Percentiles rank a stretch among this genome's conserved stretches.
Evolutionary conservation across 495 filamentous ascomycete genomes (phyloP).

Genomic region (Staphylotrichum longicolle): DNA sequence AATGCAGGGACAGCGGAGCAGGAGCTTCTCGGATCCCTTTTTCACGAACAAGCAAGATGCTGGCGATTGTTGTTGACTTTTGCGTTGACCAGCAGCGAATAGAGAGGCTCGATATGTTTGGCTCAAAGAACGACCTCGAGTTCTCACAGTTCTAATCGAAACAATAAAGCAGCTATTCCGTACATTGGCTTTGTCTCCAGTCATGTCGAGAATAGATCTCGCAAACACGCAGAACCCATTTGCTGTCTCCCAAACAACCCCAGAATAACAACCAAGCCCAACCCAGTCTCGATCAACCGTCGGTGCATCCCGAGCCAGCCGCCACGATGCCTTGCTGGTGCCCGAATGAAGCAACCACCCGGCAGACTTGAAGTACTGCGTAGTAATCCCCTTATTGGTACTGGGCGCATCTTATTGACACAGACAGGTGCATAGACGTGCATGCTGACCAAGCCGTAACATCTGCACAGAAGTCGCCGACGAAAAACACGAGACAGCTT

Average conservation of each 20-base stretch:
- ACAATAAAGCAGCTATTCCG: no score
- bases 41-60: background rate
- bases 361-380: background rate
- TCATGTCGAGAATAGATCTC: no score
- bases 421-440: no score
- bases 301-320: background rate
- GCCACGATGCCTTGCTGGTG: conserved; percentile 7
- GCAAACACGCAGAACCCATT: no score
- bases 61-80: background rate
- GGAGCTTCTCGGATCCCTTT: background rate
- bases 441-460: no score
- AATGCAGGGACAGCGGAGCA: conserved; percentile 13
- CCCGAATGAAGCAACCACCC: conserved; percentile 3
- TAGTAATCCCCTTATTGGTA: background rate
- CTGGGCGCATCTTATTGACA: no score
- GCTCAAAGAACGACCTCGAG: background rate
- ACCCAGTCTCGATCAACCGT: background rate
- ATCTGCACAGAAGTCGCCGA: background rate
- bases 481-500: no score
- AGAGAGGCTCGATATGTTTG: no score
- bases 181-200: no score
- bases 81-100: no score
- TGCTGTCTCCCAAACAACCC: no score
- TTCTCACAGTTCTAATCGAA: no score
- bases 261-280: background rate